Conservation (phyloP, 1,139 yeast species). For the Zygotorulaspora mrakii region DNA sequence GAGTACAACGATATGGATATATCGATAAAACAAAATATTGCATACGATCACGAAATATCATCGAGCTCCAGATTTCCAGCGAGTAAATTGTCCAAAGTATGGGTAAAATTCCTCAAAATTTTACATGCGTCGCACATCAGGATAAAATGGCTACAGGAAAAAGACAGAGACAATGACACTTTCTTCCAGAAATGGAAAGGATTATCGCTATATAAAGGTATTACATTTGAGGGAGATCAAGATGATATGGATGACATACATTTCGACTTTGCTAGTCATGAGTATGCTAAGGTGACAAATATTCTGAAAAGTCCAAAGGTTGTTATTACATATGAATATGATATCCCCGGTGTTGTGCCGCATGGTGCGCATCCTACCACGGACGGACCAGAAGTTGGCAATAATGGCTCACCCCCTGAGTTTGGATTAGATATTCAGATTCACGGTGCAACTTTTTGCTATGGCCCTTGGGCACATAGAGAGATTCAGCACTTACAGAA, state of each 20-base stretch:
- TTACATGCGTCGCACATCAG: slow-evolving; percentile 17
- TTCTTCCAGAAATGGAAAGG: slow-evolving; percentile 48
- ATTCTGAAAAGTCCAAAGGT: slow-evolving; percentile 61
- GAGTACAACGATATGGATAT: slow-evolving; percentile 43
- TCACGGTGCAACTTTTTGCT: slow-evolving; percentile 64
- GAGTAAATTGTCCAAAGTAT: slow-evolving; percentile 24
- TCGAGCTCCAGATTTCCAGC: slow-evolving; percentile 22
- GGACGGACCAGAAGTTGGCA: slow-evolving; percentile 51
- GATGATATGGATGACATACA: slow-evolving; percentile 27
- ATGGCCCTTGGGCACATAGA: slow-evolving; percentile 96
- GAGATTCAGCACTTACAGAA: slow-evolving; percentile 66
- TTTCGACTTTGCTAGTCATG: slow-evolving; percentile 44
- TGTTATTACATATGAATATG: slow-evolving; percentile 59
- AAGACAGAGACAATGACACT: slow-evolving; percentile 42
- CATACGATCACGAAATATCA: slow-evolving; percentile 40
- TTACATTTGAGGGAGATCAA: slow-evolving; percentile 26
- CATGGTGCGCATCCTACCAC: slow-evolving; percentile 33
- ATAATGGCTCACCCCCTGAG: slow-evolving; percentile 56
- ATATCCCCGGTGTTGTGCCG: slow-evolving; percentile 64
- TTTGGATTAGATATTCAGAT: slow-evolving; percentile 61
- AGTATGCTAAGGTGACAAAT: slow-evolving; percentile 80
- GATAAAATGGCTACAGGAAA: slow-evolving; percentile 19
- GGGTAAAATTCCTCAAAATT: slow-evolving; percentile 23
- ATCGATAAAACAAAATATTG: slow-evolving; percentile 65
- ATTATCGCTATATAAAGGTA: slow-evolving; percentile 39